Evolutionary conservation across 2,329 filamentous ascomycete genomes (phyloP), one percentile per base, ranked within the genome.

Genomic region (Apiospora malaysiana): DNA sequence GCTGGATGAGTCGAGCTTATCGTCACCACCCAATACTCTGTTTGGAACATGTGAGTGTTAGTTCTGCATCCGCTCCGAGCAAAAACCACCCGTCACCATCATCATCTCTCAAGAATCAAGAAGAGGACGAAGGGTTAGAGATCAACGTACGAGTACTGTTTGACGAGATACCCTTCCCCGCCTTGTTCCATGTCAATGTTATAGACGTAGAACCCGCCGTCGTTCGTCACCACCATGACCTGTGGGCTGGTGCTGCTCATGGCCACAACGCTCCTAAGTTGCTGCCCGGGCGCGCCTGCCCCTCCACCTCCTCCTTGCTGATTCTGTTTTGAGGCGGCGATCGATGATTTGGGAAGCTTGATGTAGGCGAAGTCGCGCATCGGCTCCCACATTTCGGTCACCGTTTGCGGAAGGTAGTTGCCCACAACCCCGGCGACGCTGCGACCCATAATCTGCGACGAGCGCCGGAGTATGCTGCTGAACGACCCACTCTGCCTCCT

Each of bases 381-480:
- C 0, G 96, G 96, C 78, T 99, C 96, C 95, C 95, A 98, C 88
- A 98, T 98, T 82, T 98, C 95, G 1, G 95, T 95, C 5, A 99
- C 94, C 1, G 95, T 95, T 77, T 93, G 93, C 0, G 96, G 96
- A 1, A 99, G 85, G 79, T 99, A 99, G 0, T 94, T 94, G 5
- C 95, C 95, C 43, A 98, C 92, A 9, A 94, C 94, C 6, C 94
- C 93, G 23, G 94, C 95, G 71, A 99, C 92, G 32, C 92, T 93
- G 73, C 93, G 94, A 49, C 94, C 93, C 81, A 98, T 95, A 71
- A 95, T 93, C 79, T 98, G 95, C 5, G 95, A 98, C 5, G 96
- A 98, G 37, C 95, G 91, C n/a, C 96, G 90, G 43, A 99, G 88
- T 83, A 99, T 93, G 76, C 92, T 97, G 78, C 95, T 92, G 76